Evolutionary conservation across 148 eudicot species (phyloP).

Genomic region (Talinum fruticosum): DNA sequence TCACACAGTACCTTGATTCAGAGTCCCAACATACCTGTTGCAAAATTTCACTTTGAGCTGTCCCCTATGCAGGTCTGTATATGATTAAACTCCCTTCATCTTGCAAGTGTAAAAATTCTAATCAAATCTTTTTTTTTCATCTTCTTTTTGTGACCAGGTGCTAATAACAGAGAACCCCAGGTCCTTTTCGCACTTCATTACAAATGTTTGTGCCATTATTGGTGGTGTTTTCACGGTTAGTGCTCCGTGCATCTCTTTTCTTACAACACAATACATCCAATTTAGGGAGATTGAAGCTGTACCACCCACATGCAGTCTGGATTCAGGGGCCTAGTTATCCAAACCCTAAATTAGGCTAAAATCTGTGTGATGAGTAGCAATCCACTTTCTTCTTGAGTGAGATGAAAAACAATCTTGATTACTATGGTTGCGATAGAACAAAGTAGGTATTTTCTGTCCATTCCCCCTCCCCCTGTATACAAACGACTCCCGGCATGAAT

Average conservation of each 20-base stretch:
- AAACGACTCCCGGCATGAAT: too few relatives aligned
- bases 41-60: conserved; percentile 77
- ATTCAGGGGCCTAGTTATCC: too few relatives aligned
- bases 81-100: conserved; percentile 2
- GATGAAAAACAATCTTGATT: not conserved
- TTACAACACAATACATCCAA: not conserved
- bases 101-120: not conserved
- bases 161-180: conserved; percentile 61
- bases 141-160: conserved; percentile 45
- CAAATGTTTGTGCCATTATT: conserved; percentile 87
- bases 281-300: too few relatives aligned
- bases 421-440: not conserved
- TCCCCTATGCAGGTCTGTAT: conserved; percentile 91
- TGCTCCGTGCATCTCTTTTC: not conserved
- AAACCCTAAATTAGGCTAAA: too few relatives aligned
- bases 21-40: conserved; percentile 60
- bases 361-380: too few relatives aligned
- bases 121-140: conserved; percentile 3
- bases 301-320: too few relatives aligned
- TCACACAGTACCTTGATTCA: conserved; percentile 88
- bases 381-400: not conserved
- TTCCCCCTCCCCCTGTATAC: too few relatives aligned
- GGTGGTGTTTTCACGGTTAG: conserved; percentile 98
- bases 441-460: too few relatives aligned
- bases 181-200: conserved; percentile 87